Evolutionary conservation across 352 stramenopile species (phyloP), one percentile per base, ranked within the genome.

Genomic region (Phytopythium delawarense): DNA sequence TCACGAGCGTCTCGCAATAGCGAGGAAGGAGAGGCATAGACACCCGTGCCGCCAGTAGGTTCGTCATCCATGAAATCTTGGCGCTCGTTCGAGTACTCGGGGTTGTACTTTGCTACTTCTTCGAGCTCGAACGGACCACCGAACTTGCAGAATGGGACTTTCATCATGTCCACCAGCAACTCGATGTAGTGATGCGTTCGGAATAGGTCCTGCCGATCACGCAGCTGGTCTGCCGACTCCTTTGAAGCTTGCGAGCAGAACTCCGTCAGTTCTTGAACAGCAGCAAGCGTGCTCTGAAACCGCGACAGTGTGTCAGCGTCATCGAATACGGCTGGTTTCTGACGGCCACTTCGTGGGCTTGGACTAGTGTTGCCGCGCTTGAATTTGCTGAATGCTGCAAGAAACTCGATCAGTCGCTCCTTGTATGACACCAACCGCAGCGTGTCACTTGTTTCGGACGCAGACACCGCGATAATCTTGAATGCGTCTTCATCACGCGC

Each of bases 401-500:
- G 18, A 54, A 88, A 89, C 35, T 62, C 30, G 8, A 59, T 62
- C 9, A 89, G 52, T 28, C 72, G 61, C 1, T 68, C 58, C 39
- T 87, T 84, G 55, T 87, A 90, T 0, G 80, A 90, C 15, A 88
- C 61, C 13, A 90, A 58, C 18, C 88, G 34, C n/a, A 92, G 28
- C 1, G 78, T 92, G 35, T 90, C 79, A 5, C 74, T 74, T 9
- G 83, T 64, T 69, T 90, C 80, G 7, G 62, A 61, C 65, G 68
- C 64, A 45, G 73, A 48, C 8, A 87, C 82, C 8, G 61, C 44
- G 8, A 89, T 54, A 42, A 90, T 70, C 49, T 84, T 83, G 64
- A 91, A 91, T 13, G 82, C 82, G 52, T 90, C 80, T 63, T 92
- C 78, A 64, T 92, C 82, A 53, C 79, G 74, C 12, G 73, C 67